These are phyloP conservation scores for Pouteria campechiana DNA, from an alignment of 179 eudicot species.

Conservation along the genomic window DNA sequence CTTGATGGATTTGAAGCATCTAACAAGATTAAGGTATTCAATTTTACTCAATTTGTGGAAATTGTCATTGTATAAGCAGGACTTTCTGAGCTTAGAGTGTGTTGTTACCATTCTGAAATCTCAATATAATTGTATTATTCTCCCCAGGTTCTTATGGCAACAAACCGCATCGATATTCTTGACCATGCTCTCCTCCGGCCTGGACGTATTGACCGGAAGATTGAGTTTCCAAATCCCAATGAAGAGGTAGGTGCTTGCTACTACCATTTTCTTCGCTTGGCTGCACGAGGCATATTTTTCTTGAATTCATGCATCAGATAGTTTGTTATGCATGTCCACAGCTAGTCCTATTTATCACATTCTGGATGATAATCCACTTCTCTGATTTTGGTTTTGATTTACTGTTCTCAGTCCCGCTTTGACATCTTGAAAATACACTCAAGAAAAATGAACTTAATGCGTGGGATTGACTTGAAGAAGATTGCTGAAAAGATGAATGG, in stretches of 20 bases:
- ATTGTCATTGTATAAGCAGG: too few relatives aligned
- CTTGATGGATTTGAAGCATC: slow-evolving; percentile 94
- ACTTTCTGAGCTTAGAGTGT: too few relatives aligned
- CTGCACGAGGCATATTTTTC: not conserved
- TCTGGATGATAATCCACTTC: not conserved
- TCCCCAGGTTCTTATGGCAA: slow-evolving; percentile 82
- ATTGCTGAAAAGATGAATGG: slow-evolving; percentile 93
- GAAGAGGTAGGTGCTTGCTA: slow-evolving; percentile 54
- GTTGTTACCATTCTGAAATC: too few relatives aligned
- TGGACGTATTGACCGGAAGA: slow-evolving; percentile 92
- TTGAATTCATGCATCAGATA: not conserved
- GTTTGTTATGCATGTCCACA: too few relatives aligned
- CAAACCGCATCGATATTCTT: slow-evolving; percentile 81
- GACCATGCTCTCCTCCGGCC: slow-evolving; percentile 97
- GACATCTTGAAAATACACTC: slow-evolving; percentile 97
- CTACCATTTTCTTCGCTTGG: not conserved
- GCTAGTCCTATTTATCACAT: too few relatives aligned
- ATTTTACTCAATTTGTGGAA: too few relatives aligned
- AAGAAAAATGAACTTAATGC: slow-evolving; percentile 91
- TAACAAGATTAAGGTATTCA: slow-evolving; percentile 63
- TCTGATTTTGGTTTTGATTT: too few relatives aligned
- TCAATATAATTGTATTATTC: not conserved
- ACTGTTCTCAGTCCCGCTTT: slow-evolving; percentile 70
- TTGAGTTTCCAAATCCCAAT: slow-evolving; percentile 90
- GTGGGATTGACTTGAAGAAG: slow-evolving; percentile 95